phyloP scores from a whole-genome alignment of 2,329 filamentous ascomycete species.

The Lecanicillium sp. region DNA sequence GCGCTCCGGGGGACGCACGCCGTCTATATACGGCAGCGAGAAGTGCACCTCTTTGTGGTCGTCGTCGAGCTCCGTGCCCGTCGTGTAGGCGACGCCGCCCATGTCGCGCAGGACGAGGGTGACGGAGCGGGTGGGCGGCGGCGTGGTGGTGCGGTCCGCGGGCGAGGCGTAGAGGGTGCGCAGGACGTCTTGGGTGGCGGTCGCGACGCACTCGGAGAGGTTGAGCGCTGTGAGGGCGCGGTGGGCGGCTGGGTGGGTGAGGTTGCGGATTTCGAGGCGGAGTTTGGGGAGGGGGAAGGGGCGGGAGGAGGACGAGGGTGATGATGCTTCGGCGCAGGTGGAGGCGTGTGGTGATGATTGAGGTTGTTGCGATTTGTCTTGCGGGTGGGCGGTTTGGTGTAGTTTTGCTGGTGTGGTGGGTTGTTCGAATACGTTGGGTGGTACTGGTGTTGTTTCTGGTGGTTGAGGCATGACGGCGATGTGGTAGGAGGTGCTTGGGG shows the following conservation, averaged over 20 bases:
- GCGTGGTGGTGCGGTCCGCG: slow-evolving; percentile 29
- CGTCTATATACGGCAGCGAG: slow-evolving; percentile 64
- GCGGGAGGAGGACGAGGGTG: slow-evolving; percentile 7
- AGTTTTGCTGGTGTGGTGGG: too few species aligned
- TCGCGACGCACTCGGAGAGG: slow-evolving; percentile 51
- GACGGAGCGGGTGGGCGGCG: slow-evolving; percentile 69
- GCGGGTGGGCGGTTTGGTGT: background rate
- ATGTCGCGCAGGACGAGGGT: slow-evolving; percentile 76
- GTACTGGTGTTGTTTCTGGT: too few species aligned
- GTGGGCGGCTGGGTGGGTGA: slow-evolving; percentile 50
- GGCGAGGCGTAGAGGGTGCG: slow-evolving; percentile 59
- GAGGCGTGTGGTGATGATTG: background rate
- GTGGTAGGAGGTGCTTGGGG: too few species aligned
- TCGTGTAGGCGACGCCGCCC: slow-evolving; percentile 84
- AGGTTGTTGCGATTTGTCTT: background rate
- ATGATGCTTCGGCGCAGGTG: background rate
- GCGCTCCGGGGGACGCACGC: slow-evolving; percentile 32
- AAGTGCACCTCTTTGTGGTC: slow-evolving; percentile 94
- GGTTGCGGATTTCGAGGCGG: slow-evolving; percentile 51
- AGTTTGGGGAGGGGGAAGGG: slow-evolving; percentile 44
- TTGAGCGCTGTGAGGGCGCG: slow-evolving; percentile 63
- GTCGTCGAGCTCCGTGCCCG: slow-evolving; percentile 65
- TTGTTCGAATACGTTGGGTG: too few species aligned
- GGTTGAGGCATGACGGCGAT: background rate
- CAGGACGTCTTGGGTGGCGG: slow-evolving; percentile 61